Conservation (phyloP, 495 filamentous ascomycete genomes). For the Cairneyella variabilis region DNA sequence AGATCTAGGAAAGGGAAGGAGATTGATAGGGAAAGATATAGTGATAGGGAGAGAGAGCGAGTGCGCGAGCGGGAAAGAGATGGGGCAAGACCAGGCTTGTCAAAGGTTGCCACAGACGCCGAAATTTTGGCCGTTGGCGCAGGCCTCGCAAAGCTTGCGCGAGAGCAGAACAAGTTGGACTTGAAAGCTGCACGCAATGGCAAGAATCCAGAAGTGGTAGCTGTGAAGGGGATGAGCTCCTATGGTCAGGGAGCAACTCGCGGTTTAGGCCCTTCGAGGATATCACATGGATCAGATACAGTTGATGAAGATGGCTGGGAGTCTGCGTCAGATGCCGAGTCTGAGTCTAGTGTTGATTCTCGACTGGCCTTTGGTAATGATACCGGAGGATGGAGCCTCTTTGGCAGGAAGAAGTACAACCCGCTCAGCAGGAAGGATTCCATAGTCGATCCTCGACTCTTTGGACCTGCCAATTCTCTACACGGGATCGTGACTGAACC, state of each 20-base stretch:
- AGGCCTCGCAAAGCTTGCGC: constrained; percentile 23
- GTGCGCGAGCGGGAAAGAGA: background rate
- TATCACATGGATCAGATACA: constrained; percentile 37
- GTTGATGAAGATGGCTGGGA: constrained; percentile 40
- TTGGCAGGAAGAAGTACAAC: constrained; percentile 17
- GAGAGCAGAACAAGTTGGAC: constrained; percentile 24
- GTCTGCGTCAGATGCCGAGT: constrained; percentile 26
- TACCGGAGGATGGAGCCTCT: constrained; percentile 21
- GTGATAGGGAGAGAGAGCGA: constrained; percentile 13
- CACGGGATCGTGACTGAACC: constrained; percentile 45
- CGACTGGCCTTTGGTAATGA: constrained; percentile 43
- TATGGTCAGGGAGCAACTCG: constrained; percentile 6
- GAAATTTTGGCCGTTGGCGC: constrained; percentile 28
- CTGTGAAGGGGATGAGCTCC: constrained; percentile 29
- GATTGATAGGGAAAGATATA: constrained; percentile 11
- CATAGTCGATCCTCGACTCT: constrained; percentile 47
- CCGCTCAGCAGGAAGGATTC: constrained; percentile 31
- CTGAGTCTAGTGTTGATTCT: constrained; percentile 26
- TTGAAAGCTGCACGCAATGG: constrained; percentile 13
- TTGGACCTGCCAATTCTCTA: constrained; percentile 51
- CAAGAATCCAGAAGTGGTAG: constrained; percentile 20
- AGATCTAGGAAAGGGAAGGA: constrained; percentile 25
- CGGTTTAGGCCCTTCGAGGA: constrained; percentile 18
- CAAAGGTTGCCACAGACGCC: constrained; percentile 17
- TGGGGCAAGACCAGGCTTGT: background rate